Evolutionary conservation across 208 protist genomes (phyloP).

Genomic region (Angomonas desouzai): DNA sequence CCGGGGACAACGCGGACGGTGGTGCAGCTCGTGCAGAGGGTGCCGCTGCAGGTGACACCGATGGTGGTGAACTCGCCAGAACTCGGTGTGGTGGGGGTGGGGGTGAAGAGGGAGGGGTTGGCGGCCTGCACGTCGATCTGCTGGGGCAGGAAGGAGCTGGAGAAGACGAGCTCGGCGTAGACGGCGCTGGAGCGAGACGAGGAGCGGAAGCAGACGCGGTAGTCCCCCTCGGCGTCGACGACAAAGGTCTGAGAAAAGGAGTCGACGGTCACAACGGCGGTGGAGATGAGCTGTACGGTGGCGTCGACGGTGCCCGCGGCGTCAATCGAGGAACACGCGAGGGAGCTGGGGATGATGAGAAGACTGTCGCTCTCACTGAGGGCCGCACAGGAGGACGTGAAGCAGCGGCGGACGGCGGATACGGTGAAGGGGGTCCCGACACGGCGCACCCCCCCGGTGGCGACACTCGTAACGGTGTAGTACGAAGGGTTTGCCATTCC

Average conservation of each 20-base stretch:
- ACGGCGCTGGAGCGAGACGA: slow-evolving; percentile 11
- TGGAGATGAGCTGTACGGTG: slow-evolving; percentile 23
- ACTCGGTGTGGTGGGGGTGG: slow-evolving; percentile 43
- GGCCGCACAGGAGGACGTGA: slow-evolving; percentile 23
- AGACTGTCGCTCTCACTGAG: slow-evolving; percentile 47
- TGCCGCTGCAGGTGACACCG: slow-evolving; percentile 36
- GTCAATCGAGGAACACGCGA: slow-evolving; percentile 32
- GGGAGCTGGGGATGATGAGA: slow-evolving; percentile 34
- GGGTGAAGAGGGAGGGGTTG: slow-evolving; percentile 38
- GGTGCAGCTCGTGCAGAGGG: slow-evolving; percentile 55
- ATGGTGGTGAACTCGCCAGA: slow-evolving; percentile 69
- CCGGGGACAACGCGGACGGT: slow-evolving; percentile 64
- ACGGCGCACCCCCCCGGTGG: slow-evolving; percentile 18
- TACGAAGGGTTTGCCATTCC: slow-evolving; percentile 78
- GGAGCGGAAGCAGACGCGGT: slow-evolving; percentile 81
- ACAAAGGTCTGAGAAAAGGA: slow-evolving; percentile 55
- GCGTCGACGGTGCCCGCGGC: background rate
- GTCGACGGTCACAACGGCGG: slow-evolving; percentile 18
- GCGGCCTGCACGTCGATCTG: slow-evolving; percentile 30
- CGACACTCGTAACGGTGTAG: slow-evolving; percentile 60
- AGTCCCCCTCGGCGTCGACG: slow-evolving; percentile 48
- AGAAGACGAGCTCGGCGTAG: slow-evolving; percentile 57
- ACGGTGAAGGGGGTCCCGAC: slow-evolving; percentile 60
- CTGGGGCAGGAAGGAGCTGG: slow-evolving; percentile 21
- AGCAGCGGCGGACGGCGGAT: slow-evolving; percentile 50